A percentile compares a stretch with the other conserved stretches of the same genome.
Evolutionary conservation across 2,329 filamentous ascomycete genomes (phyloP).

Genomic region (Knoxdaviesia proteae): DNA sequence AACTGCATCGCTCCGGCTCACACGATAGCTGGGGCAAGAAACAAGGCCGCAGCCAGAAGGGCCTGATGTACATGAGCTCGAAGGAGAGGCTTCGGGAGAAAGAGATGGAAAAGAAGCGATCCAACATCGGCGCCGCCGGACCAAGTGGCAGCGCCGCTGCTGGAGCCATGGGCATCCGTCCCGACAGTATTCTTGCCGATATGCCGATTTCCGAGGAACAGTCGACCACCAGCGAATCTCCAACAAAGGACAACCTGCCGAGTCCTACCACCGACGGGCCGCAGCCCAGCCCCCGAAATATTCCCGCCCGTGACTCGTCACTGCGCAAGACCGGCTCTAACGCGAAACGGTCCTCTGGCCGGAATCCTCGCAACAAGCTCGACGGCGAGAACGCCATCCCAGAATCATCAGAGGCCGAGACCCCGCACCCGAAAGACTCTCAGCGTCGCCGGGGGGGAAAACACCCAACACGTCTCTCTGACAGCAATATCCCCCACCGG

Average conservation of each 20-base stretch:
- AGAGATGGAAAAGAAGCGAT: conserved; percentile 38
- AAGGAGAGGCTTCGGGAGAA: conserved; percentile 44
- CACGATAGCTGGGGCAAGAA: conserved; percentile 44
- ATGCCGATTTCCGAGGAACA: conserved; percentile 36
- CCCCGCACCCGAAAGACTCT: no score
- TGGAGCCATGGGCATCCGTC: conserved; percentile 11
- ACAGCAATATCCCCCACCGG: no score
- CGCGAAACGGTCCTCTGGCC: conserved; percentile 29
- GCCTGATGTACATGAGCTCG: conserved; percentile 55
- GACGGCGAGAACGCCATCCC: conserved; percentile 21
- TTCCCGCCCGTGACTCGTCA: conserved; percentile 49
- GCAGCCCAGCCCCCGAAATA: conserved; percentile 24
- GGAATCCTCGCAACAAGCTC: conserved; percentile 23
- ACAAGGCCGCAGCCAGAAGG: conserved; percentile 28
- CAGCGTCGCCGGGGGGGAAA: no score
- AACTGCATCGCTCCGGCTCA: conserved; percentile 31
- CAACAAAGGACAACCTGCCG: conserved; percentile 5
- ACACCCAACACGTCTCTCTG: no score
- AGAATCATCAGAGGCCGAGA: conserved; percentile 9
- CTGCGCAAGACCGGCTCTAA: conserved; percentile 33
- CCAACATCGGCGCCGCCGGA: conserved; percentile 19
- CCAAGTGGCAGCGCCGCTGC: conserved; percentile 13
- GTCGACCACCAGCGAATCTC: conserved; percentile 9
- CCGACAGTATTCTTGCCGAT: conserved; percentile 29
- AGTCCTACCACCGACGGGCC: conserved; percentile 12